Percentiles rank a stretch among this genome's conserved stretches.
These are phyloP conservation scores for Tripterygium wilfordii DNA, from an alignment of 177 flowering plant species.

Conservation along the genomic window DNA sequence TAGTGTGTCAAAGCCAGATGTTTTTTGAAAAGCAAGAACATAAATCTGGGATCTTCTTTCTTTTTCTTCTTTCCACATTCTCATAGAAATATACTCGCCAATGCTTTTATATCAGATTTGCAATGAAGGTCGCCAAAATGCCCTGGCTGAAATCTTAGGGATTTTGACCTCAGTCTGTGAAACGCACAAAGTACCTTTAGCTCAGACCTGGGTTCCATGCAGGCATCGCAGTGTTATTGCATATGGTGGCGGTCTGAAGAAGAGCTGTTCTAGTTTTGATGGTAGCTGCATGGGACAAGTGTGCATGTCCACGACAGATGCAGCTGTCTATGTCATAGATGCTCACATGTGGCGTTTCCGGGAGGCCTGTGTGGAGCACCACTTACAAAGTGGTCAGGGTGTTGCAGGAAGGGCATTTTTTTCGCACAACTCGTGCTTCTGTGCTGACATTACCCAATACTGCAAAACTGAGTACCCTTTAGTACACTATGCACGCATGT, in stretches of 20 bases:
- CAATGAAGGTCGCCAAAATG: conserved; percentile 86
- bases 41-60: conserved; percentile 1
- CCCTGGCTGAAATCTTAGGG: conserved; percentile 87
- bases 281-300: conserved; percentile 93
- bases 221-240: conserved; percentile 82
- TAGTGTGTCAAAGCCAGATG: conserved; percentile 1
- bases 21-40: not conserved
- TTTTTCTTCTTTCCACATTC: conserved; percentile 6
- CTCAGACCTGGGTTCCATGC: conserved; percentile 99
- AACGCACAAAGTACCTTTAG: conserved; percentile 78
- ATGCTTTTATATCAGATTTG: conserved; percentile 56
- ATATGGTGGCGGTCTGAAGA: conserved; percentile 73
- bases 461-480: conserved; percentile 85
- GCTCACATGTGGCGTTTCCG: conserved; percentile 92
- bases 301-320: conserved; percentile 94
- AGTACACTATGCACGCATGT: conserved; percentile 95
- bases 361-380: conserved; percentile 96
- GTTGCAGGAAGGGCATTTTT: conserved; percentile 86
- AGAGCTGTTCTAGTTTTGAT: conserved; percentile 87
- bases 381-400: conserved; percentile 88
- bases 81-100: conserved; percentile 17
- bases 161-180: conserved; percentile 82
- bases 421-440: conserved; percentile 61
- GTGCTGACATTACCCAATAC: conserved; percentile 63
- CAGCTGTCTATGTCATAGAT: conserved; percentile 85